A percentile compares a stretch with the other conserved stretches of the same genome.
phyloP scores from a whole-genome alignment of 2,329 filamentous ascomycete genomes.

The Aspergillus novoparasiticus region DNA sequence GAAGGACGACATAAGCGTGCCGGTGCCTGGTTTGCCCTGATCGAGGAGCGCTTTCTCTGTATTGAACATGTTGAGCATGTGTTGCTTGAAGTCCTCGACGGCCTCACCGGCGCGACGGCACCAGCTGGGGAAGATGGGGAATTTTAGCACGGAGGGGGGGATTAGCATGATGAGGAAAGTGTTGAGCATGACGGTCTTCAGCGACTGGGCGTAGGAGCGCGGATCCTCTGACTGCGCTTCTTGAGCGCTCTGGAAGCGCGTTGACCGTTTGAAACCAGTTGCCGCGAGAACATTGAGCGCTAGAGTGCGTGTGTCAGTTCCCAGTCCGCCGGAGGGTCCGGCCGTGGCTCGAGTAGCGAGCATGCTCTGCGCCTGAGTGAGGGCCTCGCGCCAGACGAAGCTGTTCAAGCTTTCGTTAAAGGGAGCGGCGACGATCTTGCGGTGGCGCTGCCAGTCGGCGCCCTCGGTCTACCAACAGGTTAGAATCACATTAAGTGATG shows the following conservation, averaged over 20 bases:
- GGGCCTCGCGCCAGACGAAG: not conserved
- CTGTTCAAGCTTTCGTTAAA: not conserved
- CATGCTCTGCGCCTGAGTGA: not conserved
- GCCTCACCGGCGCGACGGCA: not conserved
- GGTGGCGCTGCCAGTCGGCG: not conserved
- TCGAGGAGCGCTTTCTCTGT: not conserved
- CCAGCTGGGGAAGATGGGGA: not conserved
- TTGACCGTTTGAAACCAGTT: not conserved
- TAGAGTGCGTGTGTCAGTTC: not conserved
- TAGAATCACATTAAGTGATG: not conserved
- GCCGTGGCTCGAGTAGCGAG: not conserved
- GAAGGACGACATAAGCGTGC: not conserved
- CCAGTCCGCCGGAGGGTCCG: not conserved
- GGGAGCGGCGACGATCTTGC: not conserved
- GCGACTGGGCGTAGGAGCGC: not conserved
- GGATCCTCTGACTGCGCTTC: not conserved
- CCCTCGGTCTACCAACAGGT: not conserved
- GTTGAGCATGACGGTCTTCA: not conserved
- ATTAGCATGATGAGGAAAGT: not conserved
- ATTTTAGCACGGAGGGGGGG: not conserved
- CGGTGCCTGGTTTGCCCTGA: not conserved
- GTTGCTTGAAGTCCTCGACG: not conserved
- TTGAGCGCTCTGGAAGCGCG: not conserved
- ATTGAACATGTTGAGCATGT: not conserved
- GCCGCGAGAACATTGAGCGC: not conserved